These are phyloP conservation scores for Catenaria anguillulae DNA, from an alignment of 371 early-diverging fungal genomes.

Conservation along the genomic window DNA sequence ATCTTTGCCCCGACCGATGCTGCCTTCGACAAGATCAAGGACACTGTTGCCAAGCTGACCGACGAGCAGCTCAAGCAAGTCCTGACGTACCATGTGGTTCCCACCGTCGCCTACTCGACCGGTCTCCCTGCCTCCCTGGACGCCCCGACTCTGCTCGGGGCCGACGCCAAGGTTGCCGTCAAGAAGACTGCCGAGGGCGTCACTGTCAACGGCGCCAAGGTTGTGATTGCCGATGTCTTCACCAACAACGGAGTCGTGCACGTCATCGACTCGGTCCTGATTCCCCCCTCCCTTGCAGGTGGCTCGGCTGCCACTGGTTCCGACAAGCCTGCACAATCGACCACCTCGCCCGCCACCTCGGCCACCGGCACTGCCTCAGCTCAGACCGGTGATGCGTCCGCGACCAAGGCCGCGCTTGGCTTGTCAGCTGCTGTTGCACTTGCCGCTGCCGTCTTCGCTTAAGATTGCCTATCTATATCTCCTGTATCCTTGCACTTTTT, in stretches of 20 bases:
- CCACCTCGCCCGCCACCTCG: too few relatives aligned
- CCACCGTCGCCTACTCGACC: constrained; percentile 22
- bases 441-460: too few relatives aligned
- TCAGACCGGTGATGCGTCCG: too few relatives aligned
- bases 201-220: constrained; percentile 19
- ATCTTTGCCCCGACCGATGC: constrained; percentile 6
- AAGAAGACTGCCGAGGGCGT: constrained; percentile 13
- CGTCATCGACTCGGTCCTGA: constrained; percentile 20
- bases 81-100: constrained; percentile 20
- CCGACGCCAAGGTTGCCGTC: too few relatives aligned
- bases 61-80: constrained; percentile 11
- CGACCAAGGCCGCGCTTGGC: too few relatives aligned
- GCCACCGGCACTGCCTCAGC: too few relatives aligned
- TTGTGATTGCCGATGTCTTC: constrained; percentile 23
- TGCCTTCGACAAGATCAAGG: constrained; percentile 1
- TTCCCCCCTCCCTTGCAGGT: neutral
- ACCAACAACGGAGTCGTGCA: constrained; percentile 33
- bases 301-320: too few relatives aligned
- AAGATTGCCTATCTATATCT: too few relatives aligned
- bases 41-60: neutral
- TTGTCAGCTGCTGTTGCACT: too few relatives aligned
- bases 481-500: too few relatives aligned
- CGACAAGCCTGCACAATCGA: too few relatives aligned
- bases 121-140: constrained; percentile 17
- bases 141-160: constrained; percentile 8